phyloP scores from a whole-genome alignment of 2,329 filamentous ascomycete species.

The Fusarium caatingaense region DNA sequence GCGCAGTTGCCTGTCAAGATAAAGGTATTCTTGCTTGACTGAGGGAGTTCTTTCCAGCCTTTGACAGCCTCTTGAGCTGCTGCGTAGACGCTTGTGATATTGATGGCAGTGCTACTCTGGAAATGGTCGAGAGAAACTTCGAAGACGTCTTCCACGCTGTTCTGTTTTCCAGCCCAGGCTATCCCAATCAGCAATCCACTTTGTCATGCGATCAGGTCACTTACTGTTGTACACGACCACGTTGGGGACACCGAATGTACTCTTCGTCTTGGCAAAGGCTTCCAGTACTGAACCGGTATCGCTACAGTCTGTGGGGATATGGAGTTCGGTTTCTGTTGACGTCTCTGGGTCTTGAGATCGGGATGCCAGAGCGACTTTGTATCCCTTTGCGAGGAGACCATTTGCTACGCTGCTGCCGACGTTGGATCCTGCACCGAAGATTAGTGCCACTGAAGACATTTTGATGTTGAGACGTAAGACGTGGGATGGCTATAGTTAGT shows the following conservation, averaged over 20 bases:
- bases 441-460: constrained; percentile 8
- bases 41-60: not conserved
- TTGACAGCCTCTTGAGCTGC: constrained; percentile 10
- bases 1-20: constrained; percentile 13
- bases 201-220: rapidly evolving
- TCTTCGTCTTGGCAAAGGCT: constrained; percentile 1
- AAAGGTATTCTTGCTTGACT: not conserved
- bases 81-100: constrained; percentile 9
- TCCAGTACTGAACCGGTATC: not conserved
- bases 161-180: not conserved
- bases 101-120: not conserved
- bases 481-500: not conserved
- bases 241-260: not conserved
- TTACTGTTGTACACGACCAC: constrained; percentile 10
- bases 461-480: rapidly evolving
- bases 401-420: constrained; percentile 20
- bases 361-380: constrained; percentile 10
- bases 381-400: constrained; percentile 9
- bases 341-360: not conserved
- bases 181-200: rapidly evolving
- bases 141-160: not conserved
- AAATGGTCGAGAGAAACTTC: not conserved
- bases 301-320: constrained; percentile 6
- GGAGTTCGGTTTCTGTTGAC: not conserved
- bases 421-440: constrained; percentile 24